Percentiles rank a stretch among this genome's conserved stretches.
Conservation (phyloP, 1,284 basidiomycete genomes). For the Stereum hirsutum region DNA sequence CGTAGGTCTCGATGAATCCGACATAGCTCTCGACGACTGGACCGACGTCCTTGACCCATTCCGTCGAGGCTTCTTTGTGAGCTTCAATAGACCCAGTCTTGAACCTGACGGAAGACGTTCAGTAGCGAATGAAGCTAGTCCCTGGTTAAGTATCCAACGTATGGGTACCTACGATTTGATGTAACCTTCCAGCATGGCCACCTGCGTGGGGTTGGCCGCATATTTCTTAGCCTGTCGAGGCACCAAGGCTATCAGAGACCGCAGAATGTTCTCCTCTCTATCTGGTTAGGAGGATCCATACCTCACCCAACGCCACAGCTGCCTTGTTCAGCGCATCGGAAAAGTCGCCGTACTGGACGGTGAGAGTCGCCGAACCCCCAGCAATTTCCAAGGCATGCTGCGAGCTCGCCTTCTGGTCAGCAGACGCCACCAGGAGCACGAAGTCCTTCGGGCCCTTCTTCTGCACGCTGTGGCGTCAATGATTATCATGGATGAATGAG, state of each 20-base stretch:
- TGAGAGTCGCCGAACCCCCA: constrained; percentile 38
- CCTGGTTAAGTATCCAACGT: background rate
- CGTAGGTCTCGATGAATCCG: constrained; percentile 62
- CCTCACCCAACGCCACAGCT: constrained; percentile 52
- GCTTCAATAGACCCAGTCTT: constrained; percentile 67
- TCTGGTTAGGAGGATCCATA: constrained; percentile 18
- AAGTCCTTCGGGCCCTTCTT: constrained; percentile 56
- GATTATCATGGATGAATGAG: background rate
- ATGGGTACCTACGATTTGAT: constrained; percentile 57
- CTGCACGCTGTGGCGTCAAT: constrained; percentile 37
- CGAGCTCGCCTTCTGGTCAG: constrained; percentile 26
- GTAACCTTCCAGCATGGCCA: constrained; percentile 68
- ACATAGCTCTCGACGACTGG: constrained; percentile 85
- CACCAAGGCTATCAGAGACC: too few species aligned
- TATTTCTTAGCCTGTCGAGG: constrained; percentile 63
- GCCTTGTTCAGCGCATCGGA: constrained; percentile 44
- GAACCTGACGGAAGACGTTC: constrained; percentile 37
- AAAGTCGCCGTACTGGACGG: constrained; percentile 67
- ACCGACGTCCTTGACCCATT: constrained; percentile 81
- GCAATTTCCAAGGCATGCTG: constrained; percentile 38
- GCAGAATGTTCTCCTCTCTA: too few species aligned
- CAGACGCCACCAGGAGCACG: constrained; percentile 67
- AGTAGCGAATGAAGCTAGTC: background rate
- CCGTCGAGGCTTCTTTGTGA: constrained; percentile 66
- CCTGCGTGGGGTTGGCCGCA: constrained; percentile 64